These are phyloP conservation scores for Trifolium fragiferum DNA, from an alignment of 306 rosid species.

Conservation along the genomic window DNA sequence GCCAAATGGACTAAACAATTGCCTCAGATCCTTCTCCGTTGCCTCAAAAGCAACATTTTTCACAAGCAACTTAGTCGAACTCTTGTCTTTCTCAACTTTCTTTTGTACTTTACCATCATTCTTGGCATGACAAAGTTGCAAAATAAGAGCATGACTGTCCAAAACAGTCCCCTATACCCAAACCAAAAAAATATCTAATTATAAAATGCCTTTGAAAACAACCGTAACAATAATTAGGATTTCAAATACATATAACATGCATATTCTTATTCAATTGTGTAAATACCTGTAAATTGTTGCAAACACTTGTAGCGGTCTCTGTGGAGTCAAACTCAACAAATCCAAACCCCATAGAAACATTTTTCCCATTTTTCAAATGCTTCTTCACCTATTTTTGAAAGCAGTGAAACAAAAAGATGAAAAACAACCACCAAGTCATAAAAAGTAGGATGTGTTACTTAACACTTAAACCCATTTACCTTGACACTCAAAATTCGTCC, in stretches of 20 bases:
- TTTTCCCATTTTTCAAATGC: conserved; percentile 84
- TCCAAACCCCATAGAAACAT: conserved; percentile 93
- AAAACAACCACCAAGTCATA: not conserved
- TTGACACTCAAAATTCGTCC: conserved; percentile 76
- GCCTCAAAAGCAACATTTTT: conserved; percentile 93
- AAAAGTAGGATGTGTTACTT: conserved; percentile 1
- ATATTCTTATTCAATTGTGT: conserved; percentile 28
- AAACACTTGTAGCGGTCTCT: conserved; percentile 73
- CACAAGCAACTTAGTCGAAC: conserved; percentile 83
- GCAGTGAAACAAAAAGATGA: conserved; percentile 35
- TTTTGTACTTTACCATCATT: conserved; percentile 56
- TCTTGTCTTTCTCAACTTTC: conserved; percentile 66
- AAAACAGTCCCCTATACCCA: conserved; percentile 75
- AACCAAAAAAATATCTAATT: not conserved
- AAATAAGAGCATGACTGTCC: conserved; percentile 83
- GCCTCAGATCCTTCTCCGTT: conserved; percentile 81
- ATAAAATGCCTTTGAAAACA: conserved; percentile 19
- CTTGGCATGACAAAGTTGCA: conserved; percentile 82
- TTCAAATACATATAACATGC: conserved; percentile 26
- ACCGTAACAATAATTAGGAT: conserved; percentile 37
- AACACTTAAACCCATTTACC: conserved; percentile 57
- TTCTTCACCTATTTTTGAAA: conserved; percentile 68
- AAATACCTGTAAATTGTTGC: conserved; percentile 76
- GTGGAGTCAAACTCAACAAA: conserved; percentile 78
- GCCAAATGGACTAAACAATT: conserved; percentile 88